These are phyloP conservation scores for Sugiyamaella qingdaonensis DNA, from an alignment of 805 yeast species.

Conservation along the genomic window DNA sequence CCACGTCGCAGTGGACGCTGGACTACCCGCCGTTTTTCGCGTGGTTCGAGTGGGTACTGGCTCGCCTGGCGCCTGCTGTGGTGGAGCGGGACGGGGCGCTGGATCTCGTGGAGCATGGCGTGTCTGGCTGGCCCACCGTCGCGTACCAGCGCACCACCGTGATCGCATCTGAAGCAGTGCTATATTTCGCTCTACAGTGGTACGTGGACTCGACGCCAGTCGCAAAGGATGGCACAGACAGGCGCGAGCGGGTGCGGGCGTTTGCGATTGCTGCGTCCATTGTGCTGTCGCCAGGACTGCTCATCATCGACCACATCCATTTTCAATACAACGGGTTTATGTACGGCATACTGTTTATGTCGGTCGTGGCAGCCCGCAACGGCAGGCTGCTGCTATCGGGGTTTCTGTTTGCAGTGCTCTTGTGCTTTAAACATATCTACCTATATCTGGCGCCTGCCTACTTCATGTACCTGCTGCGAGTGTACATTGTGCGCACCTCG, in stretches of 20 bases:
- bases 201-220: slow-evolving; percentile 45
- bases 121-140: slow-evolving; percentile 73
- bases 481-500: slow-evolving; percentile 50
- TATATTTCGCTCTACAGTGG: slow-evolving; percentile 68
- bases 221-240: slow-evolving; percentile 4
- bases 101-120: slow-evolving; percentile 59
- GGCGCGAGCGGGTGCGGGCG: slow-evolving; percentile 41
- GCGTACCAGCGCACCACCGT: slow-evolving; percentile 82
- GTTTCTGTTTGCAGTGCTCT: slow-evolving; percentile 62
- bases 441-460: slow-evolving; percentile 92
- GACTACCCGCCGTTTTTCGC: slow-evolving; percentile 99
- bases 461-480: slow-evolving; percentile 70
- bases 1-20: slow-evolving; percentile 82
- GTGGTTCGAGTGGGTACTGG: slow-evolving; percentile 79
- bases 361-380: slow-evolving; percentile 67
- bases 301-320: slow-evolving; percentile 91
- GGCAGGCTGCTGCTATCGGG: slow-evolving; percentile 51
- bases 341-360: slow-evolving; percentile 74
- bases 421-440: slow-evolving; percentile 94
- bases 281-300: slow-evolving; percentile 81
- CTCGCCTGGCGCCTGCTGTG: slow-evolving; percentile 61
- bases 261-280: slow-evolving; percentile 79
- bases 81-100: slow-evolving; percentile 76
- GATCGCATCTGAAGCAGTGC: slow-evolving; percentile 64
- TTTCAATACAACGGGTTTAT: slow-evolving; percentile 96